Conservation (phyloP, 2,329 filamentous ascomycete species). For the Scolecobasidium constrictum region DNA sequence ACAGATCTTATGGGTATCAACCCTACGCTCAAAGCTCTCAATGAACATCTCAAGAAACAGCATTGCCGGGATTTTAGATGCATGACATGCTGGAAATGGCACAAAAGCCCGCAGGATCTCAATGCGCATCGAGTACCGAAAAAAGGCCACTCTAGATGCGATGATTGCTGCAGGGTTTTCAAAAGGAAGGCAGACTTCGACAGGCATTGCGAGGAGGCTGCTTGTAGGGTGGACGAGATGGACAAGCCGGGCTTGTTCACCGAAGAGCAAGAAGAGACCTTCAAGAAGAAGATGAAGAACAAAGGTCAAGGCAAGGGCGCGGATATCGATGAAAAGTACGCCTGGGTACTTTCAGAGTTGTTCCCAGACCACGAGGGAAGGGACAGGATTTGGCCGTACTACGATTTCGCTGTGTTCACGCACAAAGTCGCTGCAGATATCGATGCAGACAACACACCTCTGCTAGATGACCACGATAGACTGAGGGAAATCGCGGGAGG, state of each 20-base stretch:
- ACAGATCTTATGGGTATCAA: neutral
- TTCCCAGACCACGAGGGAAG: neutral
- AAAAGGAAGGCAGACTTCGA: neutral
- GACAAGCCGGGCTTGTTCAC: neutral
- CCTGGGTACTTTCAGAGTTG: neutral
- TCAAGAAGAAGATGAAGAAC: constrained; percentile 1
- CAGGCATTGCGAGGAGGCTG: neutral
- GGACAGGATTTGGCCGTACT: neutral
- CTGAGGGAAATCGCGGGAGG: no score
- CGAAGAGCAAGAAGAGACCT: neutral
- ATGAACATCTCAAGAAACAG: neutral
- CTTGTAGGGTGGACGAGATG: neutral
- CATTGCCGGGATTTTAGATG: neutral
- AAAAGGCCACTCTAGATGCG: neutral
- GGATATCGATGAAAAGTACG: neutral
- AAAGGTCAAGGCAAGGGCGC: neutral
- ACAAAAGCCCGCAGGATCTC: neutral
- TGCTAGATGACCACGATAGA: no score
- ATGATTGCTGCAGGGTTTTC: neutral
- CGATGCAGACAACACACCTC: no score
- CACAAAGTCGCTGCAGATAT: no score
- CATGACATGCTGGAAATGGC: neutral
- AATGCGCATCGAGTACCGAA: neutral
- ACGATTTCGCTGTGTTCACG: neutral
- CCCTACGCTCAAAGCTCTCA: neutral